A percentile compares a stretch with the other conserved stretches of the same genome.
phyloP scores from a whole-genome alignment of 495 filamentous ascomycete species.

The Geopyxis carbonaria region DNA sequence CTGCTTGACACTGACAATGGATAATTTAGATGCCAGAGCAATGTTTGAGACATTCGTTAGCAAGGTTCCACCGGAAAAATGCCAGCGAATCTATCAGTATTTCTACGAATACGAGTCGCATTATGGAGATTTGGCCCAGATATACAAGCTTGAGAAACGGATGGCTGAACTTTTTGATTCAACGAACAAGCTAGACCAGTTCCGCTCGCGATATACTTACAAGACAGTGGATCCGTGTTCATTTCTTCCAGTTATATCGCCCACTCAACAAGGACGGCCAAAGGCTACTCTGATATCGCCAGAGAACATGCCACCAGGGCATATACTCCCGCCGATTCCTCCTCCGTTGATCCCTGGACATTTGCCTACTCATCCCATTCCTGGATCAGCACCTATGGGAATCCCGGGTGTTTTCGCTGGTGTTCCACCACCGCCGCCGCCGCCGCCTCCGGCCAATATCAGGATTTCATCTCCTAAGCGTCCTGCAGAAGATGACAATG shows the following conservation, averaged over 20 bases:
- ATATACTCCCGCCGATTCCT: slow-evolving; percentile 7
- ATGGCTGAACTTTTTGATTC: slow-evolving; percentile 86
- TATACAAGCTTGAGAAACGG: slow-evolving; percentile 74
- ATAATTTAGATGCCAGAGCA: slow-evolving; percentile 76
- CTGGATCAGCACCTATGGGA: not conserved
- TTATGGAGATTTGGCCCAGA: slow-evolving; percentile 76
- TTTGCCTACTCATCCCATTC: slow-evolving; percentile 11
- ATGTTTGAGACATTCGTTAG: slow-evolving; percentile 86
- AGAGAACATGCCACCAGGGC: not conserved
- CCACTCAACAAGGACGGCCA: slow-evolving; percentile 52
- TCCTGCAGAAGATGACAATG: slow-evolving; percentile 16
- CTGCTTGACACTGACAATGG: not conserved
- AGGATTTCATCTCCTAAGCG: slow-evolving; percentile 6
- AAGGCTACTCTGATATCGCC: slow-evolving; percentile 27
- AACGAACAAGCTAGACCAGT: slow-evolving; percentile 52
- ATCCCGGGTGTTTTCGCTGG: not conserved
- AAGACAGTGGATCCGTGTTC: slow-evolving; percentile 56
- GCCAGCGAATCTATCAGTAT: slow-evolving; percentile 69
- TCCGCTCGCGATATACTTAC: slow-evolving; percentile 55
- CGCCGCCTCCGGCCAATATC: not conserved
- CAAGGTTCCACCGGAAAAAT: slow-evolving; percentile 52
- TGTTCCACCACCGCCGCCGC: not conserved
- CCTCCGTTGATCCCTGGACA: slow-evolving; percentile 6
- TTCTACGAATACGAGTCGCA: slow-evolving; percentile 91
- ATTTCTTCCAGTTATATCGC: slow-evolving; percentile 67